Percentiles rank a stretch among this genome's conserved stretches.
phyloP scores from a whole-genome alignment of 441 rosid genomes.

The Melastoma candidum region DNA sequence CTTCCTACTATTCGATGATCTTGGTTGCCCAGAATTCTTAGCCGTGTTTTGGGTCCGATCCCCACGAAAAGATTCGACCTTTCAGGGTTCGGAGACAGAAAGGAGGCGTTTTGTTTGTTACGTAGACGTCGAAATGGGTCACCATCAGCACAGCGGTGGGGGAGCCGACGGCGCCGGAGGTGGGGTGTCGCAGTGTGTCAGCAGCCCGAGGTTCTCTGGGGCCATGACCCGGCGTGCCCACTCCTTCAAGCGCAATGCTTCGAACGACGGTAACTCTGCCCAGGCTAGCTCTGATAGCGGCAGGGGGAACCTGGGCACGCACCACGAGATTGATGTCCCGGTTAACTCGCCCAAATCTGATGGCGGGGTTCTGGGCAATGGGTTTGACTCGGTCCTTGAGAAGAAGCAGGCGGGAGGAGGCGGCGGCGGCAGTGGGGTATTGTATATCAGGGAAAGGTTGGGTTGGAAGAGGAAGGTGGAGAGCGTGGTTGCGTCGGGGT shows the following conservation, averaged over 20 bases:
- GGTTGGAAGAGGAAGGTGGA: conserved; percentile 36
- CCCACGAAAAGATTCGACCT: too few relatives aligned
- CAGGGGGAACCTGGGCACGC: conserved; percentile 23
- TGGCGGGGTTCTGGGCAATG: conserved; percentile 20
- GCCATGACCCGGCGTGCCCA: conserved; percentile 83
- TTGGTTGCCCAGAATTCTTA: too few relatives aligned
- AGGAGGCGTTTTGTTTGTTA: too few relatives aligned
- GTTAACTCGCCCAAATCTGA: conserved; percentile 79
- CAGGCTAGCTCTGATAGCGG: conserved; percentile 8
- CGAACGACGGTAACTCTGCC: neutral
- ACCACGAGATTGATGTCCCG: conserved; percentile 68
- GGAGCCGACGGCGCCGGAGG: conserved; percentile 10
- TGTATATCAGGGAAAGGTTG: conserved; percentile 26
- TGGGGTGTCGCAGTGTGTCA: conserved; percentile 18
- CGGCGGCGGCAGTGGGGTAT: conserved; percentile 38
- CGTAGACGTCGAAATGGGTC: conserved; percentile 7
- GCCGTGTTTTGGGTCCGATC: too few relatives aligned
- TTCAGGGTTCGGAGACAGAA: too few relatives aligned
- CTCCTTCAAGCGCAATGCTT: conserved; percentile 65
- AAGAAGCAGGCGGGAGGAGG: conserved; percentile 21
- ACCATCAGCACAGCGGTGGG: conserved; percentile 9
- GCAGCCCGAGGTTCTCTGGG: conserved; percentile 85
- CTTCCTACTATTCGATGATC: too few relatives aligned
- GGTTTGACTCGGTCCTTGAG: conserved; percentile 29
- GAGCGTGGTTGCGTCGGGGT: conserved; percentile 33